Conservation (phyloP, 179 eudicot species). For the Drosera spatulata region DNA sequence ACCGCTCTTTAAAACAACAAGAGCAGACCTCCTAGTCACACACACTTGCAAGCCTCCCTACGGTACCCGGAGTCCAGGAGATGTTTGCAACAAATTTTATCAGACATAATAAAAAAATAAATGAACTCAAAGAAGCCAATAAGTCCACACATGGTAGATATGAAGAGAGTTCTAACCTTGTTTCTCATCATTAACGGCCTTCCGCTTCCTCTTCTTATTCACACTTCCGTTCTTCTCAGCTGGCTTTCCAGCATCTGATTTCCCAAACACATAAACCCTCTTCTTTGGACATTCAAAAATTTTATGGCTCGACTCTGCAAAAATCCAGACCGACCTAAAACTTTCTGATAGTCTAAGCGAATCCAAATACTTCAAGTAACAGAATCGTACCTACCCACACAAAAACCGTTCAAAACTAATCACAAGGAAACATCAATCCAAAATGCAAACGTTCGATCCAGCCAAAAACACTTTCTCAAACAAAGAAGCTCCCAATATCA, state of each 20-base stretch:
- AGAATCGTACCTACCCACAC: conserved; percentile 77
- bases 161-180: conserved; percentile 27
- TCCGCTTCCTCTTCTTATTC: conserved; percentile 64
- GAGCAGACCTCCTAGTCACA: no score
- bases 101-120: no score
- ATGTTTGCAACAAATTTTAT: no score
- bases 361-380: conserved; percentile 97
- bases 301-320: conserved; percentile 93
- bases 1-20: no score
- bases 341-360: conserved; percentile 94
- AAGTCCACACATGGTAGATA: not conserved
- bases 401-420: not conserved
- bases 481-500: no score
- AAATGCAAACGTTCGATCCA: no score
- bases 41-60: no score
- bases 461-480: no score
- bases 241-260: conserved; percentile 33
- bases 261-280: conserved; percentile 65
- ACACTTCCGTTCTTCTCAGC: conserved; percentile 25
- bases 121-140: not conserved
- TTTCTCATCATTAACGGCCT: conserved; percentile 26
- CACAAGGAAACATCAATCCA: no score
- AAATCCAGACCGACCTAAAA: conserved; percentile 96
- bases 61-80: no score
- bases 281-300: conserved; percentile 91